A percentile compares a stretch with the other conserved stretches of the same genome.
Conservation (phyloP, 495 filamentous ascomycete genomes). For the Aspergillus avenaceus region DNA sequence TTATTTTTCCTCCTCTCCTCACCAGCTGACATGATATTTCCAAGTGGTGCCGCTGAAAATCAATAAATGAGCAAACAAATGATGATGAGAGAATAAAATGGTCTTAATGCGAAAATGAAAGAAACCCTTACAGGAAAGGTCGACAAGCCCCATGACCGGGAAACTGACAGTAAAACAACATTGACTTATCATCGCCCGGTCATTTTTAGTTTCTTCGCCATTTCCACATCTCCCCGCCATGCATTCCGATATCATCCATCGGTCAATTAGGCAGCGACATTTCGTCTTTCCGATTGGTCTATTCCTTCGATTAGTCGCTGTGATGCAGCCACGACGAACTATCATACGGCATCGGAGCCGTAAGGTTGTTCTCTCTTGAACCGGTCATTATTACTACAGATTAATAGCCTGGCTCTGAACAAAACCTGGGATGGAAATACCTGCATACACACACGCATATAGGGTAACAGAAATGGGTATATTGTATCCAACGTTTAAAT, state of each 20-base stretch:
- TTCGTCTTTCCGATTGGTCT: neutral
- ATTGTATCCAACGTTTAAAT: no score
- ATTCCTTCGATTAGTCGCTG: neutral
- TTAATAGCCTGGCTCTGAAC: no score
- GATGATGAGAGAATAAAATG: neutral
- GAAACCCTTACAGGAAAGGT: neutral
- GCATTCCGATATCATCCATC: neutral
- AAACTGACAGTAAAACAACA: neutral
- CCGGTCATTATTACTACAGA: neutral
- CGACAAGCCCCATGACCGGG: slow-evolving; percentile 6
- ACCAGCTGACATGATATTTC: no score
- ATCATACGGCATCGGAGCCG: no score
- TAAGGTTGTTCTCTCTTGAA: neutral
- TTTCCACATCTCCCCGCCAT: neutral
- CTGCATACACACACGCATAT: no score
- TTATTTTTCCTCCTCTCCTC: no score
- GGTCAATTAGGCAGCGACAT: neutral
- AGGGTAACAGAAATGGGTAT: neutral
- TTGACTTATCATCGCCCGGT: neutral
- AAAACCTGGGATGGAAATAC: no score
- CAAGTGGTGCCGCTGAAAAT: neutral
- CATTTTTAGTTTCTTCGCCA: neutral
- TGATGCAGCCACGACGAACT: neutral
- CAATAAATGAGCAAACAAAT: neutral
- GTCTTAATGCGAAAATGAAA: no score